Base-by-base conservation (phyloP, 2,329 filamentous ascomycete genomes). In the Claviceps pazoutovae region DNA sequence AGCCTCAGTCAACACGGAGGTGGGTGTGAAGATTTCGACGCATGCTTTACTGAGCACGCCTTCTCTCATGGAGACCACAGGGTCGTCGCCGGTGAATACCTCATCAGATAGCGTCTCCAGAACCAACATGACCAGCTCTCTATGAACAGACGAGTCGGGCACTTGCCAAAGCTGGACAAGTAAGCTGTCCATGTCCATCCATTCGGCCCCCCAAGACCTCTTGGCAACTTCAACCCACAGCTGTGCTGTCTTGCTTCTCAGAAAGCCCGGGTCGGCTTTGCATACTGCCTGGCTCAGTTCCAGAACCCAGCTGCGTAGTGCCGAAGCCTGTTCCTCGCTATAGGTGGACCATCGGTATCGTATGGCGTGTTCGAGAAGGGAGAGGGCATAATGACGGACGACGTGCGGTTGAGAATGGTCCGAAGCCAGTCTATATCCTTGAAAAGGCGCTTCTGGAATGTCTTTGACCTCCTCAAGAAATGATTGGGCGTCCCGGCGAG, bases 191-290 rank as follows among this genome's bases (percentile, higher is more conserved):
- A 98, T 95, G 63, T 94, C 83, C 73, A 86, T 82, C 93, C 94
- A 98, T 55, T 93, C 86, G 36, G 80, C 75, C n/a, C 78, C 88
- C 93, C 93, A 98, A 63, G 82, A 86, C 60, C 91, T 80, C 72
- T 97, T 97, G 42, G 90, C 89, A 50, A 95, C 75, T 67, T 97
- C 93, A 7, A 90, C 87, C 93, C 93, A 98, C 55, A 98, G 71
- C 68, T 95, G 86, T 30, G 88, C 88, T 37, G 93, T 84, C 71
- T 98, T 98, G 74, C 95, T 97, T 59, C 91, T 79, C 57, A 96
- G 73, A 64, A 90, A 98, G 36, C 78, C 67, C 2, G 88, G 87
- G 63, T 97, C 91, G 19, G 82, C 76, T 46, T 77, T 76, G 5
- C 79, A 74, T 44, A 94, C 74, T 55, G 78, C 76, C 61, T 85